Evolutionary conservation across 768 basidiomycete species (phyloP).

Genomic region (Amanita fuliginea): DNA sequence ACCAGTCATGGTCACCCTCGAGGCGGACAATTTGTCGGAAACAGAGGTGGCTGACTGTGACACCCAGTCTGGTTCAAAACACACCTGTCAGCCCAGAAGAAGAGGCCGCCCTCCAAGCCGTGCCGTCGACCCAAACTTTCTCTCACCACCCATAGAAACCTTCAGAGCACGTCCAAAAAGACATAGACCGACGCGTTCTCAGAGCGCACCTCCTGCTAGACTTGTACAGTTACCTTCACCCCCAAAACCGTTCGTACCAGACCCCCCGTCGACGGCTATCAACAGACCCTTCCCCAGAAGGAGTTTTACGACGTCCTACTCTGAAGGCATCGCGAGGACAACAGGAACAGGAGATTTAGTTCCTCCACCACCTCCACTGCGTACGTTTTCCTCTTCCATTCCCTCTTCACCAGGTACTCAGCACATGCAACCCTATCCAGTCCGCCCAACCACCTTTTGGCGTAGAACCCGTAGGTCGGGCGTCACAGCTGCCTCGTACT

Average conservation of each 20-base stretch:
- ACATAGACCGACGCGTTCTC: constrained; percentile 36
- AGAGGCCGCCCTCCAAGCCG: constrained; percentile 7
- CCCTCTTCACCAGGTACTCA: background rate
- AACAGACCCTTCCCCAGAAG: constrained; percentile 12
- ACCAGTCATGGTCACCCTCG: constrained; percentile 34
- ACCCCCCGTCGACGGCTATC: constrained; percentile 5
- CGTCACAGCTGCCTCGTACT: constrained; percentile 59
- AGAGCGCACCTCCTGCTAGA: constrained; percentile 28
- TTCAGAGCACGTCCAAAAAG: constrained; percentile 25
- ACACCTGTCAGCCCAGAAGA: constrained; percentile 10
- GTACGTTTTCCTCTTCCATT: constrained; percentile 27
- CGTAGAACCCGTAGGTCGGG: constrained; percentile 55
- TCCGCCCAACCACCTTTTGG: constrained; percentile 2
- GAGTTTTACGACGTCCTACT: constrained; percentile 19
- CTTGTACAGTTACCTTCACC: constrained; percentile 5
- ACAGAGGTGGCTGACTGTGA: constrained; percentile 8
- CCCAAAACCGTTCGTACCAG: constrained; percentile 5
- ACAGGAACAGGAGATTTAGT: constrained; percentile 33
- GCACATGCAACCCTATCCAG: background rate
- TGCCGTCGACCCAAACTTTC: constrained; percentile 20
- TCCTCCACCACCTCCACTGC: constrained; percentile 52
- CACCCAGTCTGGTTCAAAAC: constrained; percentile 10
- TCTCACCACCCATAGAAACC: constrained; percentile 39
- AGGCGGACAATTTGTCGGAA: constrained; percentile 13
- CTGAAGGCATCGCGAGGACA: constrained; percentile 15